Base-by-base conservation (phyloP, 2,329 filamentous ascomycete species). In the Lasiodiplodia sp. region DNA sequence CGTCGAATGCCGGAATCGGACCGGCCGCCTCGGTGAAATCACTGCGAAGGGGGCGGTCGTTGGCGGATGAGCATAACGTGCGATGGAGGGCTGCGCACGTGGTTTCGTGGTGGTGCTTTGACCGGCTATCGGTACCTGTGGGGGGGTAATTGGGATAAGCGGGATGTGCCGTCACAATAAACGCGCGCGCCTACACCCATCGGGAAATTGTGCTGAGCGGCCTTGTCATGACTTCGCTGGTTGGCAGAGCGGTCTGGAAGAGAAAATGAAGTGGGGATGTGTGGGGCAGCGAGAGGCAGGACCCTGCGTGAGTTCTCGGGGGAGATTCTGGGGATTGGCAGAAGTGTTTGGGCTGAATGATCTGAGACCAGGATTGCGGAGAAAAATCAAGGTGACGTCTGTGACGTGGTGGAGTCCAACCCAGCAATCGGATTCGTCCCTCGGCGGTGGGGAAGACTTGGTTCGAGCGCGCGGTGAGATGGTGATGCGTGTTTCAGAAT, bases 391-490 rank as follows among this genome's bases (percentile, higher is more conserved):
- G 37, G 21, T 3, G 44, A 47, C 18, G 44, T 47, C 18, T 57
- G 60, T 64, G 60, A 64, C 60, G 31, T 31, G 28, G 47, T 64
- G 60, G 60, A 64, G 60, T 38, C 60, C n/a, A 40, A 11, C 23
- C 60, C 31, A 38, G 60, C 60, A 52, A 64, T 64, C 47, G 60
- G 60, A 64, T 64, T 64, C 47, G 60, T 52, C 21, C 47, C 31
- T 64, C 60, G 31, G n/a, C 8, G n/a, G 60, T 52, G 60, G 60
- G 47, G 44, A 52, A 47, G 6, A 34, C 14, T 28, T n/a, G 58
- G 44, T 21, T 44, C 25, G 40, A 25, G 47, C 60, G 60, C 51
- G 47, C 47, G 51, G 21, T 34, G 31, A 38, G 60, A 64, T 52
- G 60, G 40, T 23, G 25, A 51, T 63, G 58, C 58, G 58, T 63